Conservation (phyloP, 2,329 filamentous ascomycete genomes). For the Coniochaeta sp. region DNA sequence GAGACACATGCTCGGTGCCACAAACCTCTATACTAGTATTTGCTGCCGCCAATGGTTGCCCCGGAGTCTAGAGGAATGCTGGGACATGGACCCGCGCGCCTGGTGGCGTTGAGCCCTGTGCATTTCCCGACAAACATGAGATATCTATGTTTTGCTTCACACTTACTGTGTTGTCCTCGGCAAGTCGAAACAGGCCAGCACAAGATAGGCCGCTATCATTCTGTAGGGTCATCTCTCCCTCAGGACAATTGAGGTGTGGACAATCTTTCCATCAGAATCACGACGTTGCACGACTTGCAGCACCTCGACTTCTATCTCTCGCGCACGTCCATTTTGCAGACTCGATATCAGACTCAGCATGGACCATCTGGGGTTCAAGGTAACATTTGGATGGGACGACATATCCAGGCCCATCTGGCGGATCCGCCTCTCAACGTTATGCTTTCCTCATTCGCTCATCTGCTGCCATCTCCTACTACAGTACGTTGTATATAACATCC, state of each 20-base stretch:
- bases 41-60: not conserved
- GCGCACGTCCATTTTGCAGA: slow-evolving; percentile 17
- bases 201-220: slow-evolving; percentile 18
- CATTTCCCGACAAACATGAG: not conserved
- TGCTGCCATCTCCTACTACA: not conserved
- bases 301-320: slow-evolving; percentile 1
- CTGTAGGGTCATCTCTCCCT: too few relatives aligned
- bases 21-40: not conserved
- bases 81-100: not conserved
- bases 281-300: not conserved
- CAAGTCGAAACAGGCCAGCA: slow-evolving; percentile 4
- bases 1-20: not conserved
- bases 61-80: not conserved
- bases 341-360: slow-evolving; percentile 9
- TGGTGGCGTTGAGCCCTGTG: not conserved
- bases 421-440: slow-evolving; percentile 16
- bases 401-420: slow-evolving; percentile 1
- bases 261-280: not conserved
- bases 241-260: too few relatives aligned
- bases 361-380: slow-evolving; percentile 5
- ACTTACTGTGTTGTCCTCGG: not conserved
- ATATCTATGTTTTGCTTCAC: not conserved
- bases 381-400: slow-evolving; percentile 7
- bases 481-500: not conserved
- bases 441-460: slow-evolving; percentile 12